Evolutionary conservation across 371 early-diverging fungal genomes (phyloP).

Genomic region (Capillidium heterosporum): DNA sequence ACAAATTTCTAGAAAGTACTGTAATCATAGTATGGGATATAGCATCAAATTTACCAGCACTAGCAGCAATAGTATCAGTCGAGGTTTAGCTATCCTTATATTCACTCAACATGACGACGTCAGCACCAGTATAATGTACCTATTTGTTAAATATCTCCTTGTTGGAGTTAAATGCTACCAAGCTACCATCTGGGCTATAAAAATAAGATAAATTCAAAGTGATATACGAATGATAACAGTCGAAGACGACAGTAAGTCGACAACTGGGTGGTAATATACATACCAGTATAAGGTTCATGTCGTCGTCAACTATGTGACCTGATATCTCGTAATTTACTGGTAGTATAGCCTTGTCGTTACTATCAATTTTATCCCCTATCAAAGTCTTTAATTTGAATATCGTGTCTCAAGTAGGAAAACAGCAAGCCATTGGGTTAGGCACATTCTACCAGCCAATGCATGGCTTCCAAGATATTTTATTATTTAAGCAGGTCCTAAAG

Average conservation of each 20-base stretch:
- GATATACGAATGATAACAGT: constrained; percentile 70
- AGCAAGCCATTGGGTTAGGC: constrained; percentile 42
- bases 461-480: constrained; percentile 41
- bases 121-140: constrained; percentile 38
- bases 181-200: constrained; percentile 47
- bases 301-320: constrained; percentile 59
- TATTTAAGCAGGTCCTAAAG: constrained; percentile 25
- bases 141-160: constrained; percentile 18
- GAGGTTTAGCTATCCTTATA: constrained; percentile 35
- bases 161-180: constrained; percentile 16
- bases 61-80: constrained; percentile 35
- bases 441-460: constrained; percentile 50
- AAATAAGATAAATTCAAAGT: constrained; percentile 72
- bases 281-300: constrained; percentile 35
- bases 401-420: constrained; percentile 65
- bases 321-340: constrained; percentile 42
- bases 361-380: constrained; percentile 49
- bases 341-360: constrained; percentile 50
- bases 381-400: constrained; percentile 24
- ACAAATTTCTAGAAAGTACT: constrained; percentile 12
- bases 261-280: constrained; percentile 51
- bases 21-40: constrained; percentile 53
- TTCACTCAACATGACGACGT: constrained; percentile 64
- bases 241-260: constrained; percentile 70
- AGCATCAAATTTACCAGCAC: constrained; percentile 30